Conservation (phyloP, 2,329 filamentous ascomycete species). For the Aspergillus brasiliensis region DNA sequence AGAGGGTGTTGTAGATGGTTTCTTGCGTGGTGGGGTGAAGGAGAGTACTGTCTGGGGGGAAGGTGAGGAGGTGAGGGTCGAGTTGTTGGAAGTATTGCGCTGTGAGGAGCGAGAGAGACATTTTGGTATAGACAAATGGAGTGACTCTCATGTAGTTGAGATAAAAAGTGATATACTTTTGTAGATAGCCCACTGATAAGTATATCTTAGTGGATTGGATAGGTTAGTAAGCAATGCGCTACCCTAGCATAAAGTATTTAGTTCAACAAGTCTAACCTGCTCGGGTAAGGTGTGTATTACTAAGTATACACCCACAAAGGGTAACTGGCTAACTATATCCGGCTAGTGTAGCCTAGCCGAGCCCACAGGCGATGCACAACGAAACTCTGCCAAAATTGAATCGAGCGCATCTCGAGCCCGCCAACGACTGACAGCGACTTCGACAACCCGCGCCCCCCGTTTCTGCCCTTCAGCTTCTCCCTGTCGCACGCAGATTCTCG, state of each 20-base stretch:
- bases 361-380: conserved; percentile 38
- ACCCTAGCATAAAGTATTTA: background rate
- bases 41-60: conserved; percentile 61
- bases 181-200: no score
- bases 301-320: background rate
- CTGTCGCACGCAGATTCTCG: conserved; percentile 34
- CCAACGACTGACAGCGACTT: conserved; percentile 35
- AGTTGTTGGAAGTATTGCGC: conserved; percentile 81
- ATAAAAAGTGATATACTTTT: no score
- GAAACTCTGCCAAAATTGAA: conserved; percentile 32
- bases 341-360: conserved; percentile 46
- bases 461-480: conserved; percentile 26
- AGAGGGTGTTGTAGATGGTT: conserved; percentile 66
- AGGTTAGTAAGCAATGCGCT: background rate
- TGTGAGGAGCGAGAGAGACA: conserved; percentile 39
- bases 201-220: no score
- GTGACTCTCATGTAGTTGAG: background rate
- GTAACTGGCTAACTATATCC: conserved; percentile 8
- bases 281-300: background rate
- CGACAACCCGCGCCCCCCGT: conserved; percentile 28
- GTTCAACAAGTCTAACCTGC: background rate
- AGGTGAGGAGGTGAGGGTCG: conserved; percentile 61
- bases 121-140: background rate
- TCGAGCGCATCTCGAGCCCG: conserved; percentile 31
- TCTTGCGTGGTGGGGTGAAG: conserved; percentile 65